phyloP scores from a whole-genome alignment of 2,329 filamentous ascomycete genomes.

The Neopestalotiopsis sp. region DNA sequence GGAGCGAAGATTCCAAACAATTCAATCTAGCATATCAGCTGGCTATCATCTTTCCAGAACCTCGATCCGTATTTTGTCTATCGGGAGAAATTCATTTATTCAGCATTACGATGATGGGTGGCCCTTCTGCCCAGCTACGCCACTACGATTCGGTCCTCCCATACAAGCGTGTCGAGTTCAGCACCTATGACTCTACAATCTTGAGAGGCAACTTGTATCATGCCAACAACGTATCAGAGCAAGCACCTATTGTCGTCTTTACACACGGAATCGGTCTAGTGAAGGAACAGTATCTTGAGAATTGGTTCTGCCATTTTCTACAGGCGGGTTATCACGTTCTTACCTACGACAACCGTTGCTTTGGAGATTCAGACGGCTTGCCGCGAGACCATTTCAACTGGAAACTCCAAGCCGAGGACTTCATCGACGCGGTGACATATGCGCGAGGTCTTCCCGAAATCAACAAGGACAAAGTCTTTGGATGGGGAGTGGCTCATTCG shows the following conservation, averaged over 20 bases:
- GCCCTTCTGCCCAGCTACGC: not conserved
- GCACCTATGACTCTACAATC: not conserved
- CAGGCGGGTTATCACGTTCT: not conserved
- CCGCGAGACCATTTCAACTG: constrained; percentile 2
- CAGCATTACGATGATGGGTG: not conserved
- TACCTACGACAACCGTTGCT: constrained; percentile 5
- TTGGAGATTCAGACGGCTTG: not conserved
- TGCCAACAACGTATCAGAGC: not conserved
- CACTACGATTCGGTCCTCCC: not conserved
- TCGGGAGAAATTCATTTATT: too few relatives aligned
- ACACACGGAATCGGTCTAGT: not conserved
- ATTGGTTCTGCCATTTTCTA: not conserved
- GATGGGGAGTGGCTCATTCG: not conserved
- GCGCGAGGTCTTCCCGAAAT: not conserved
- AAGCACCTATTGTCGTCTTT: not conserved
- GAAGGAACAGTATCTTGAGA: not conserved
- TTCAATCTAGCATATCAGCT: too few relatives aligned
- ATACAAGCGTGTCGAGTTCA: constrained; percentile 6
- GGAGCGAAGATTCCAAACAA: too few relatives aligned
- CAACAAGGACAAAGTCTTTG: not conserved
- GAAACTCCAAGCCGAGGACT: not conserved
- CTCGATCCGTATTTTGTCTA: too few relatives aligned
- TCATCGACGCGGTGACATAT: not conserved
- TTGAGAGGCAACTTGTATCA: constrained; percentile 1
- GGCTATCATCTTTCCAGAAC: too few relatives aligned